Conservation (phyloP, 495 filamentous ascomycete genomes). For the Aspergillus baeticus region DNA sequence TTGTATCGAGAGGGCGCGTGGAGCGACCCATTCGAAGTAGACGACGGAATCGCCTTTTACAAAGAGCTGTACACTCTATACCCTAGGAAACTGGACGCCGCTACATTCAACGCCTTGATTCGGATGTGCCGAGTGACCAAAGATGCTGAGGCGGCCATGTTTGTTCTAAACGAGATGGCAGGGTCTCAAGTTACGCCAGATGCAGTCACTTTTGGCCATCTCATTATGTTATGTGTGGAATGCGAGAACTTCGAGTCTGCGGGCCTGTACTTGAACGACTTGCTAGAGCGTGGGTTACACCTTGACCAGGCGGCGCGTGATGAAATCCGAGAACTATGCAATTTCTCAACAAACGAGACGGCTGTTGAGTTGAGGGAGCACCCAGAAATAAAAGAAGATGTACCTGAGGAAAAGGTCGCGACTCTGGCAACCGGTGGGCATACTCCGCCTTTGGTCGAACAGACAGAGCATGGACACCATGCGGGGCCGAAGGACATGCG, state of each 20-base stretch:
- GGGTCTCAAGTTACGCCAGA: slow-evolving; percentile 60
- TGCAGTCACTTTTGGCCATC: slow-evolving; percentile 60
- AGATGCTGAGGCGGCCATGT: slow-evolving; percentile 59
- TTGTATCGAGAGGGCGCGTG: slow-evolving; percentile 30
- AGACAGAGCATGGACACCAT: no score
- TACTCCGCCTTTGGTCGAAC: no score
- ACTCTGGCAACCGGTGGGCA: background rate
- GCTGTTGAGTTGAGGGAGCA: slow-evolving; percentile 33
- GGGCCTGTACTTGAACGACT: slow-evolving; percentile 40
- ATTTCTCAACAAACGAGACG: slow-evolving; percentile 27
- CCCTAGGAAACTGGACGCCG: slow-evolving; percentile 52
- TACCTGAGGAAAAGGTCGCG: slow-evolving; percentile 9
- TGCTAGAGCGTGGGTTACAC: slow-evolving; percentile 26
- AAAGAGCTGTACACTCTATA: slow-evolving; percentile 65
- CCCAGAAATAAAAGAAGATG: slow-evolving; percentile 20
- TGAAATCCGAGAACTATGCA: slow-evolving; percentile 32
- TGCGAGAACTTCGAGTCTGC: slow-evolving; percentile 40
- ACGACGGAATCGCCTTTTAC: slow-evolving; percentile 66
- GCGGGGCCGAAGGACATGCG: no score
- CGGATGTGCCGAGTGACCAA: slow-evolving; percentile 51
- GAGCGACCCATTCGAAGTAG: slow-evolving; percentile 28
- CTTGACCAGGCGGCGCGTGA: slow-evolving; percentile 22
- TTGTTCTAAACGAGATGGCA: slow-evolving; percentile 73
- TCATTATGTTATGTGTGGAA: slow-evolving; percentile 64
- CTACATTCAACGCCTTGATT: slow-evolving; percentile 69